Evolutionary conservation across 164 flowering plant species (phyloP).

Genomic region (Nymphaea thermarum): DNA sequence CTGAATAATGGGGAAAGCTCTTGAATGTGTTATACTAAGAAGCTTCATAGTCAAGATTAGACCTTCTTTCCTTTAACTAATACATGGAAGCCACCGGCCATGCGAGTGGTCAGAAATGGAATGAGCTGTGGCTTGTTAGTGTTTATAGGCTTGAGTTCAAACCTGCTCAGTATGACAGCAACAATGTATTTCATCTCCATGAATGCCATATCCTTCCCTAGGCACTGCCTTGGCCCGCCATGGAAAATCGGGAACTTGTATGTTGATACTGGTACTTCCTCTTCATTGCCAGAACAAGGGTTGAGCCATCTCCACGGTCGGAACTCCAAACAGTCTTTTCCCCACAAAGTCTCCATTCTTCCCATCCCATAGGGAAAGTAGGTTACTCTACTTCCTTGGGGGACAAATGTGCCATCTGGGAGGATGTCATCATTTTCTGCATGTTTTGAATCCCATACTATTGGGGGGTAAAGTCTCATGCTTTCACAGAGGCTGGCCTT

Average conservation of each 20-base stretch:
- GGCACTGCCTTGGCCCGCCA: slow-evolving; percentile 70
- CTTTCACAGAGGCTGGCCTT: slow-evolving; percentile 71
- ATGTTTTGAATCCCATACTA: slow-evolving; percentile 49
- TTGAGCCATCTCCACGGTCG: slow-evolving; percentile 61
- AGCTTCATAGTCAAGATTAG: background rate
- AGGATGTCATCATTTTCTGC: slow-evolving; percentile 35
- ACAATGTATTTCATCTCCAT: slow-evolving; percentile 70
- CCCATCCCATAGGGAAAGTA: slow-evolving; percentile 77
- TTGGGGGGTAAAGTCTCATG: slow-evolving; percentile 80
- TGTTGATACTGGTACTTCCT: slow-evolving; percentile 15
- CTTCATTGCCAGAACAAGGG: slow-evolving; percentile 5
- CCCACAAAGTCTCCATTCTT: slow-evolving; percentile 62
- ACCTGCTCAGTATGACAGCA: slow-evolving; percentile 33
- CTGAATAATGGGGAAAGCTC: too few relatives aligned
- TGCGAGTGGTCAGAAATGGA: slow-evolving; percentile 57
- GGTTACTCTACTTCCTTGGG: slow-evolving; percentile 37
- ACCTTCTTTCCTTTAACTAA: slow-evolving; percentile 17
- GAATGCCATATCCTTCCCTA: slow-evolving; percentile 76
- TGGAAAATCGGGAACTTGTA: slow-evolving; percentile 63
- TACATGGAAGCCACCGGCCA: slow-evolving; percentile 63
- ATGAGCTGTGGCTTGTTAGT: slow-evolving; percentile 35
- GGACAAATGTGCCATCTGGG: slow-evolving; percentile 62
- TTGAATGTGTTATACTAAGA: too few relatives aligned
- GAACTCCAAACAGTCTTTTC: slow-evolving; percentile 44
- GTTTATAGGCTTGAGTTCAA: slow-evolving; percentile 29